Evolutionary conservation across 768 basidiomycete species (phyloP), one percentile per base, ranked within the genome.

Genomic region (Lentinula aciculospora): DNA sequence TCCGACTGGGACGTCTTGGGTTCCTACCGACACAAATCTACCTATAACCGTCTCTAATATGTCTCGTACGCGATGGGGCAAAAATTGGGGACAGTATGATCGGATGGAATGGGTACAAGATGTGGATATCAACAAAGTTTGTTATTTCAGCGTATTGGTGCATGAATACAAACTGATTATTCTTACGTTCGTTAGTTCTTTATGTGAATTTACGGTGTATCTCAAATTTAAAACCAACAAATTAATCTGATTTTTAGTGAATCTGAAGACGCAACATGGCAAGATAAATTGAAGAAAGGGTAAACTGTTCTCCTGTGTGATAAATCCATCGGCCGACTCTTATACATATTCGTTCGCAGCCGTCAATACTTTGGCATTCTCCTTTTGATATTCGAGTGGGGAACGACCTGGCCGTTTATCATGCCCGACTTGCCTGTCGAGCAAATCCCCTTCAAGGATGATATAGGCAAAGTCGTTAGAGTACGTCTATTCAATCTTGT

Each of bases 361-460:
- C 64, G 61, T 27, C 63, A 60, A 58, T 62, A 60, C 32, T 68
- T 66, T 45, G 65, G 65, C 13, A 58, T 60, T 19, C 57, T 64
- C 8, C 61, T 68, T 12, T 53, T 68, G 25, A 58, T 68, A 5
- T 68, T 68, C 42, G 67, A 68, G 34, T 68, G 67, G 67, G 67
- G 67, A 3, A 68, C 67, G 0, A 68, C 65, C 6, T 68, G 67
- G 67, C 67, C 67, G 23, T 68, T 65, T 53, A 49, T 59, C n/a
- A 62, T 66, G 61, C 66, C 65, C 13, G 42, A 53, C 49, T n/a
- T 67, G 32, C 66, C 64, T 34, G 60, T 61, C 47, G 56, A 60
- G 12, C 53, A 64, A 31, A 64, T 65, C n/a, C 66, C 66, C 3
- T 67, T 67, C 58, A 57, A 57, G 17, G 60, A 63, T 37, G 65